These are phyloP conservation scores for Fusarium phyllophilum DNA, from an alignment of 2,329 filamentous ascomycete genomes.

Conservation along the genomic window DNA sequence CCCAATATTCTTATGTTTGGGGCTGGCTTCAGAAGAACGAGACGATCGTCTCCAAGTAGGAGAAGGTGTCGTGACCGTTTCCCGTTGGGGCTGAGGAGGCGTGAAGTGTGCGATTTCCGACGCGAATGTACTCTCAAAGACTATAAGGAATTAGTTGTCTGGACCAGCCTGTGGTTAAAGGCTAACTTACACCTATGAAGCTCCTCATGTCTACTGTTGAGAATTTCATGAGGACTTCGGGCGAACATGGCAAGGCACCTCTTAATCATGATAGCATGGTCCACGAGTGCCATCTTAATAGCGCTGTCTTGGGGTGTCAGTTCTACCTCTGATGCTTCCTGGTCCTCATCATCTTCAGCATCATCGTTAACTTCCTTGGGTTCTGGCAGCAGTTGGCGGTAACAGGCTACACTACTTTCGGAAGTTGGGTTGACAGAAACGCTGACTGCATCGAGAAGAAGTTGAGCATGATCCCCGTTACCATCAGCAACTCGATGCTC, in stretches of 20 bases:
- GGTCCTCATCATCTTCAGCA: constrained; percentile 54
- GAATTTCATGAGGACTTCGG: constrained; percentile 69
- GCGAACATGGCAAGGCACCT: constrained; percentile 78
- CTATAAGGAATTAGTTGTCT: constrained; percentile 51
- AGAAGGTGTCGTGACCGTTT: constrained; percentile 55
- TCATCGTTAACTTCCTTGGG: constrained; percentile 54
- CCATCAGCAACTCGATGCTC: constrained; percentile 80
- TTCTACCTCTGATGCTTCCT: constrained; percentile 58
- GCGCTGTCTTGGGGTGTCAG: constrained; percentile 75
- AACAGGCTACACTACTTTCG: constrained; percentile 80
- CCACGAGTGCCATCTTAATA: constrained; percentile 84
- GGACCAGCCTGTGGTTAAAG: neutral
- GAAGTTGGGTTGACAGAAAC: constrained; percentile 79
- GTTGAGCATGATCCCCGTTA: constrained; percentile 74
- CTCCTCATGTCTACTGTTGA: constrained; percentile 66
- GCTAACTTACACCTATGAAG: constrained; percentile 70
- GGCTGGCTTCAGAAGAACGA: constrained; percentile 54
- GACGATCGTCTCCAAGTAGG: constrained; percentile 62
- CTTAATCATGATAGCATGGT: constrained; percentile 89
- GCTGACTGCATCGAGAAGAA: constrained; percentile 79
- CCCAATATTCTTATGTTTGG: constrained; percentile 48
- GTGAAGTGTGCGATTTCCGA: constrained; percentile 73
- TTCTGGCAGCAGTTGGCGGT: constrained; percentile 77
- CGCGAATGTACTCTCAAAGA: constrained; percentile 71
- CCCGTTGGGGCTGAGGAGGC: constrained; percentile 57